Evolutionary conservation across 768 basidiomycete species (phyloP), one percentile per base, ranked within the genome.

Genomic region (Tylopilus intermedius): DNA sequence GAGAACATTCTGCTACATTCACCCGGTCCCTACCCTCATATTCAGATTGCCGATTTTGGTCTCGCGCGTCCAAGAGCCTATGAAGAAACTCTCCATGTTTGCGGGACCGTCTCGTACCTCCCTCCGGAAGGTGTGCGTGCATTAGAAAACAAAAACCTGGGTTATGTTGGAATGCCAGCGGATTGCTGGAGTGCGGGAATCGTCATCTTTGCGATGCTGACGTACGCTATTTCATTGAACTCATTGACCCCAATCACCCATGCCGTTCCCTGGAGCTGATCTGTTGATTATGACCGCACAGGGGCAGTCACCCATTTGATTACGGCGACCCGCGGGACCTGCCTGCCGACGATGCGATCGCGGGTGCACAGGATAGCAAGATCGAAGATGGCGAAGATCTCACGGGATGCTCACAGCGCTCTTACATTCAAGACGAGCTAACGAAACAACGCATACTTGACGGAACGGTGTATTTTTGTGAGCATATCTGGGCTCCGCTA

Each of bases 171-270:
- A 18, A 86, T 91, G 84, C 87, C 89, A n/a, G 79, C 89, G 3
- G 90, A 93, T 67, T 92, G 90, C 61, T 93, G 90, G 90, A 90
- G 90, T 59, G 80, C 86, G 11, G 90, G 90, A 5, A 79, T 91
- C 5, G 82, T 88, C 48, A 70, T 92, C 47, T 91, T 84, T 57
- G 82, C 90, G 51, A 92, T 92, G 88, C 73, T 93, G 45, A 79
- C 80, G 90, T 92, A 71, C 55, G 88, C 77, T 38, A 29, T 47
- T 35, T 55, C n/a, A 37, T 42, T 33, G 7, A 38, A 18, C n/a
- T 11, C 46, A 5, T 44, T 50, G 46, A 53, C 33, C 37, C 41
- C 6, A 21, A 49, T 41, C 27, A 33, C 29, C 38, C 11, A 8
- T 29, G 13, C 14, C 14, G 18, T 35, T 58, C 54, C 44, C 45